Evolutionary conservation across 768 basidiomycete species (phyloP).

Genomic region (Cystofilobasidium ferigula): DNA sequence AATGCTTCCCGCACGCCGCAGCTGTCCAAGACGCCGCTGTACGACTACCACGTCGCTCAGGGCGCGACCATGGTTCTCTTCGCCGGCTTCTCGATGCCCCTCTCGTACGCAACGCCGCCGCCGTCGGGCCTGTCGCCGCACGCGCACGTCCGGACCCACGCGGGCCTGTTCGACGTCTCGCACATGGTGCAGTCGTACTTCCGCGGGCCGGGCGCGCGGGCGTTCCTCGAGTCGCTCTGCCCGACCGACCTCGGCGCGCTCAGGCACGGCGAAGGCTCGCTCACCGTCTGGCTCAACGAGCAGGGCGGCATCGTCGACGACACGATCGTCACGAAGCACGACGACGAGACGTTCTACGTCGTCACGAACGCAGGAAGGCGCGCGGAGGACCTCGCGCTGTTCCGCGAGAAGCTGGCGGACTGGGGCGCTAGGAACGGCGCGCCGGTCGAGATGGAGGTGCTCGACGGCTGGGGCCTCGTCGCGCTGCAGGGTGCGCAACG

Average conservation of each 20-base stretch:
- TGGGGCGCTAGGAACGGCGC: conserved; percentile 59
- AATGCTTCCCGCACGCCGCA: no score
- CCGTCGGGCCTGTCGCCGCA: conserved; percentile 44
- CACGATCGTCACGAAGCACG: conserved; percentile 56
- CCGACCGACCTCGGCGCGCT: conserved; percentile 40
- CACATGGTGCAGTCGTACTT: conserved; percentile 97
- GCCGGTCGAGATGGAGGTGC: conserved; percentile 64
- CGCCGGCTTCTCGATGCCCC: conserved; percentile 89
- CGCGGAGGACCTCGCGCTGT: conserved; percentile 69
- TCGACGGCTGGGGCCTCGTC: conserved; percentile 76
- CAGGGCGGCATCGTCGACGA: conserved; percentile 93
- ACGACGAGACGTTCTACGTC: conserved; percentile 66
- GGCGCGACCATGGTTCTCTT: conserved; percentile 94
- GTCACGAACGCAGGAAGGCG: conserved; percentile 92
- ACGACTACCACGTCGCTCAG: conserved; percentile 68
- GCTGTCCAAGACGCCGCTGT: conserved; percentile 71
- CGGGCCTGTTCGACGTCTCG: conserved; percentile 89
- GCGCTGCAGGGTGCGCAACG: conserved; percentile 68
- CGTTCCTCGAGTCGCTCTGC: conserved; percentile 79
- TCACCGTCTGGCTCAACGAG: conserved; percentile 81
- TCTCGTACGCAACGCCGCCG: conserved; percentile 50
- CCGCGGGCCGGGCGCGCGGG: conserved; percentile 61
- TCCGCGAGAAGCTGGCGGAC: conserved; percentile 53
- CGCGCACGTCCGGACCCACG: conserved; percentile 67
- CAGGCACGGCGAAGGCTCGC: conserved; percentile 47